Base-by-base conservation (phyloP, 2,329 filamentous ascomycete genomes). In the Calonectria leucothoes region DNA sequence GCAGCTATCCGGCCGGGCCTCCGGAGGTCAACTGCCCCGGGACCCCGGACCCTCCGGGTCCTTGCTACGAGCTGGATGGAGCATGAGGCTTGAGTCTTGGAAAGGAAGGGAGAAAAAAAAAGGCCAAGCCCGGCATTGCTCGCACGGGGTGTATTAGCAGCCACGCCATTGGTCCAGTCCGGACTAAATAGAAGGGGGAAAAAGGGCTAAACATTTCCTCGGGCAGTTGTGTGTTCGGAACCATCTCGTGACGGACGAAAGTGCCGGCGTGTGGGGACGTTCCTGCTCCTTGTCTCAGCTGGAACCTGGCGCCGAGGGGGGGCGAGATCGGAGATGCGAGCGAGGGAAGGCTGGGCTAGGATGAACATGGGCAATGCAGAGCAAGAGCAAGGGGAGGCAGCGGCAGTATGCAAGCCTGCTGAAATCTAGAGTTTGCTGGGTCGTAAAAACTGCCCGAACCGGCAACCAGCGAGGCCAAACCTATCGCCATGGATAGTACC, bases 11-110 rank as follows among this genome's bases (percentile, higher is more conserved):
- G 73, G 72, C 55, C 63, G 66, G 69, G n/a, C 55, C 61, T 55
- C 37, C 61, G 69, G 70, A 76, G 71, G 69, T 75, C 48, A 29
- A 76, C 67, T 76, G 27, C 75, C 73, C 74, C 68, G 51, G 64
- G 29, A n/a, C 68, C 12, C 66, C 45, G 67, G 48, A 33, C n/a
- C 51, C 68, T 70, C 65, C 66, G 65, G 68, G 70, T 37, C 31
- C n/a, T 20, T 23, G 31, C 29, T 35, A 37, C 37, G 39, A 15
- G 15, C 27, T 29, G 25, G 23, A 45, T 63, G 61, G 69, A 64
- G 17, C 25, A n/a, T 12, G 51, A 72, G 49, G 27, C 42, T 49
- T 49, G 29, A 42, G 48, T 64, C 25, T 55, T 37, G 35, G 6
- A 17, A n/a, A n/a, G 14, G 35, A 15, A 39, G 35, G 17, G 33